Conservation (phyloP, 768 basidiomycete genomes). For the Hygrophorus russula region DNA sequence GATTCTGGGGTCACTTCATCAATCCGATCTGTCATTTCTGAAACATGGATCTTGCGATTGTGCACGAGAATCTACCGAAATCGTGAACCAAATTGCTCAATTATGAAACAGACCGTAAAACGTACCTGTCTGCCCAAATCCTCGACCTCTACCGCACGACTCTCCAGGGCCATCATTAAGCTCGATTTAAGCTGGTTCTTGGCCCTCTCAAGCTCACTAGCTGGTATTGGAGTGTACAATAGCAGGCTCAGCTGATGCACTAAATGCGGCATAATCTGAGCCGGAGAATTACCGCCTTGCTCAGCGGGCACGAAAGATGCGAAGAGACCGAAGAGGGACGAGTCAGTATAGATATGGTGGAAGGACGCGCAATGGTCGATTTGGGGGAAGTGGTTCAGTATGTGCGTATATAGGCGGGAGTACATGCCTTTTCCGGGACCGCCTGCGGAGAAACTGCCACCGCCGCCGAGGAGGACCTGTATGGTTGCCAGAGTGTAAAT, state of each 20-base stretch:
- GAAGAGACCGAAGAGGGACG: constrained; percentile 85
- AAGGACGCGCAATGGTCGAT: constrained; percentile 94
- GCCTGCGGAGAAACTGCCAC: constrained; percentile 94
- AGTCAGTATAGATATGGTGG: constrained; percentile 96
- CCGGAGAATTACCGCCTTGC: constrained; percentile 50
- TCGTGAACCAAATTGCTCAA: constrained; percentile 2
- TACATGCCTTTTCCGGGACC: constrained; percentile 99
- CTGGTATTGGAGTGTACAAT: constrained; percentile 55
- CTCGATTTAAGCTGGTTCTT: constrained; percentile 93
- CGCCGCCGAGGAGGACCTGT: constrained; percentile 91
- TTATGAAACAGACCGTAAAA: background rate
- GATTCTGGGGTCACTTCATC: constrained; percentile 63
- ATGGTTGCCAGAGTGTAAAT: constrained; percentile 90
- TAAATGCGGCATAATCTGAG: constrained; percentile 72
- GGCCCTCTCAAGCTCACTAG: constrained; percentile 68
- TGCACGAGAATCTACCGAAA: constrained; percentile 66
- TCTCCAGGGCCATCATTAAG: constrained; percentile 92
- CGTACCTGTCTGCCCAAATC: constrained; percentile 82
- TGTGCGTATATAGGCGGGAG: constrained; percentile 89
- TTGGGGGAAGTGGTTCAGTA: constrained; percentile 88
- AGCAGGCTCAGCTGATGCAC: constrained; percentile 81
- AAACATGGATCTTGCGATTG: constrained; percentile 72
- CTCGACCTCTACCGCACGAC: constrained; percentile 73
- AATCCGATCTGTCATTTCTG: constrained; percentile 85
- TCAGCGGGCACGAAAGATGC: constrained; percentile 70